Percentiles rank a stretch among this genome's conserved stretches.
phyloP scores from a whole-genome alignment of 352 stramenopile species.

The Blastocystis sp. region DNA sequence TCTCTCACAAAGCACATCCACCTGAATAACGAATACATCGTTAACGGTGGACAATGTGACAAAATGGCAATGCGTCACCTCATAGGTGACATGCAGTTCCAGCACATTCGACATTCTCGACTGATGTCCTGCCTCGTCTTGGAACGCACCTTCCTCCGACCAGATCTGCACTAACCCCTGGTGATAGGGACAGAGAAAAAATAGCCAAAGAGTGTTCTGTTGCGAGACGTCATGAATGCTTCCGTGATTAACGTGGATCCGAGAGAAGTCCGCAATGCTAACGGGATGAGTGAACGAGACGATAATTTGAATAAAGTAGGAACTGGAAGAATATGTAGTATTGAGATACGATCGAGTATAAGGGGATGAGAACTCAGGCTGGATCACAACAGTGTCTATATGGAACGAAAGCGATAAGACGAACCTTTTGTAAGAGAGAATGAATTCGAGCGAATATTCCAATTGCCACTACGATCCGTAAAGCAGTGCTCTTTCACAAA shows the following conservation, averaged over 20 bases:
- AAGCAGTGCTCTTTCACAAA: background rate
- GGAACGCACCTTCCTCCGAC: background rate
- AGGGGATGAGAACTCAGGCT: background rate
- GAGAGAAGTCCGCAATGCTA: background rate
- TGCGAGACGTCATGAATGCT: background rate
- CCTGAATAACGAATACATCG: background rate
- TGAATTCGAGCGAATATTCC: conserved; percentile 1
- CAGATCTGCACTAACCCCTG: background rate
- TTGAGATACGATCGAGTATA: background rate
- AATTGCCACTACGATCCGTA: conserved; percentile 4
- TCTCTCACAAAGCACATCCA: background rate
- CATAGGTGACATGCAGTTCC: background rate
- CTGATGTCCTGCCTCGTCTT: background rate
- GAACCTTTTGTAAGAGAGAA: background rate
- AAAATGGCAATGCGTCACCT: background rate
- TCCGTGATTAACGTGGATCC: background rate
- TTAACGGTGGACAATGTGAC: background rate
- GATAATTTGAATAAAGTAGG: background rate
- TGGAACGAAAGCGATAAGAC: background rate
- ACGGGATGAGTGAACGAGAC: background rate
- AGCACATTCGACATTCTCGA: background rate
- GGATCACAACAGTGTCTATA: conserved; percentile 25
- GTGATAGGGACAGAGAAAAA: background rate
- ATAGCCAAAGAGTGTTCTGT: background rate
- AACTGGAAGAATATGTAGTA: background rate